Evolutionary conservation across 345 rosid species (phyloP), one percentile per base, ranked within the genome.

Genomic region (Abelmoschus esculentus): DNA sequence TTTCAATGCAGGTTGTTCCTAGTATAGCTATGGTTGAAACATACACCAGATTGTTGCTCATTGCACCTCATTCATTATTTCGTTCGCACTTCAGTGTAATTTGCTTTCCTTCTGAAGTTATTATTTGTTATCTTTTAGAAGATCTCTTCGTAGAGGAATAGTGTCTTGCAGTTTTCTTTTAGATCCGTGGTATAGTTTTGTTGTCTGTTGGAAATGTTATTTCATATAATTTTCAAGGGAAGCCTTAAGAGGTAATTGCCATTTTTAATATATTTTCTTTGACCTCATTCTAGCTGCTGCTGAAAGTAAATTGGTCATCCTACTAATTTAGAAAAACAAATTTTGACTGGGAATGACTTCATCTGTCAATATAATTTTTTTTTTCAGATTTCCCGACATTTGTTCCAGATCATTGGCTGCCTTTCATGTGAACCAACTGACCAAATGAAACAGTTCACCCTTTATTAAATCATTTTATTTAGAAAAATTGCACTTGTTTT

Each of bases 1-100:
- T 71, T 73, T 54, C 32, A 66, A 22, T 80, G 84, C 87, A 95
- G 99, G 96, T 79, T 81, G 87, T 95, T 78, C 96, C 99, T 55
- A 95, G 92, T 83, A 89, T 95, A 72, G 98, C 99, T 69, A 91
- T 95, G 96, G 99, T 87, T 77, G 99, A 95, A 83, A 95, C 98
- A 63, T 95, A 95, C 82, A 85, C 88, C 64, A 86, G 99, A 75
- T 79, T 95, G 90, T 84, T 95, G 74, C 93, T 95, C 60, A 70
- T 86, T 78, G 86, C 93, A 70, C 98, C 99, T 73, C 96, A 91
- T 78, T 85, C 99, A 38, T 75, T 86, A 85, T 91, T 91, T 74
- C 96, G 96, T 68, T 84, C 93, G 1, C 98, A 84, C 79, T 88
- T 91, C 85, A 91, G 81, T 79, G 99, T 95, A 86, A 83, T 79